phyloP scores from a whole-genome alignment of 2,329 filamentous ascomycete genomes.

The Fusarium sp. region DNA sequence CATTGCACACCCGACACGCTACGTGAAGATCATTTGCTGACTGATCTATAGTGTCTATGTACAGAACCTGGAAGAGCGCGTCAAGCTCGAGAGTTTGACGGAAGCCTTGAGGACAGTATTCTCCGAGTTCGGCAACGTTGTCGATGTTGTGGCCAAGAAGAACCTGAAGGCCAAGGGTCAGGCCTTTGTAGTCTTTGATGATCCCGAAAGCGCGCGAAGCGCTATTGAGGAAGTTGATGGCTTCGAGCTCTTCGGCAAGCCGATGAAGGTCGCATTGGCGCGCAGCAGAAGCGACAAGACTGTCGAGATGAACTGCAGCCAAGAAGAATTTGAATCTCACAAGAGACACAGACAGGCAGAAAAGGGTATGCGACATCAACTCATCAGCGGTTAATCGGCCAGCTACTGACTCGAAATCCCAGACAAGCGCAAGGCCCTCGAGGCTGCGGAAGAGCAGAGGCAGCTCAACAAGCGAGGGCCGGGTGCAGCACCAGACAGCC shows the following conservation, averaged over 20 bases:
- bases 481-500: constrained; percentile 60
- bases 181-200: constrained; percentile 93
- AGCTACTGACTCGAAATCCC: background rate
- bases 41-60: constrained; percentile 68
- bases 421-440: constrained; percentile 84
- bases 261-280: constrained; percentile 86
- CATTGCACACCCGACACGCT: constrained; percentile 76
- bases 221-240: constrained; percentile 92
- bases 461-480: constrained; percentile 77
- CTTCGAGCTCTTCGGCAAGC: constrained; percentile 93
- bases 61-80: constrained; percentile 91
- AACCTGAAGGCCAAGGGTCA: constrained; percentile 95
- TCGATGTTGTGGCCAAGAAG: constrained; percentile 89
- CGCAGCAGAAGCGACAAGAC: constrained; percentile 89
- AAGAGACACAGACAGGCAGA: constrained; percentile 87
- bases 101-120: constrained; percentile 83
- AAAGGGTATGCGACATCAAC: constrained; percentile 74
- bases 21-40: constrained; percentile 53
- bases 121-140: constrained; percentile 85
- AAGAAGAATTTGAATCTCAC: constrained; percentile 88
- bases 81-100: constrained; percentile 83
- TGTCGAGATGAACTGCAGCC: constrained; percentile 77
- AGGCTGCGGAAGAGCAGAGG: constrained; percentile 82
- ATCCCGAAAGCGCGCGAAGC: constrained; percentile 78
- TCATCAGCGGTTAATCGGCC: background rate